Evolutionary conservation across 352 stramenopile species (phyloP), one percentile per base, ranked within the genome.

Genomic region (Phytopythium litorale): DNA sequence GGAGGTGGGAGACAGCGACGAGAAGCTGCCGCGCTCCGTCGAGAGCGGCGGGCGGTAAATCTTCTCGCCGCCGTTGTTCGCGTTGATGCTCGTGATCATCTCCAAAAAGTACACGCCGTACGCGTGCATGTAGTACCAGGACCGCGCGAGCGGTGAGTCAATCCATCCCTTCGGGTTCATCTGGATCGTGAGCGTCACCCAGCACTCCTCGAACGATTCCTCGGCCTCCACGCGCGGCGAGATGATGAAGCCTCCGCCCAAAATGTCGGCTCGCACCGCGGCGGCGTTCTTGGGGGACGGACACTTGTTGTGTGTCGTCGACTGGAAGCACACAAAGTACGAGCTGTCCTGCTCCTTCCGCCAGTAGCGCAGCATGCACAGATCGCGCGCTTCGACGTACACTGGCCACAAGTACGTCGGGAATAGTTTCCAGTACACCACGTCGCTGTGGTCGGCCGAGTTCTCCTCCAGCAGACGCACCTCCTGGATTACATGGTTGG

Each of bases 241-340:
- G 25, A 85, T 85, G 56, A 94, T 90, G 57, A 94, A 94, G n/a
- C 86, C 81, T 4, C 79, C 81, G 28, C 81, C 83, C 56, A 91
- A 66, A n/a, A 94, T 75, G 9, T 72, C 79, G 9, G 72, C 86
- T 46, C 78, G 78, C 32, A 94, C 79, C 18, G 73, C 64, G 9
- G 65, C 65, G 1, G 61, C 66, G 30, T 53, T 61, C 8, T 42
- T 67, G 0, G 64, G 30, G 0, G 28, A 37, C 35, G 82, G 85
- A 43, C 81, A 92, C 7, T 84, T 65, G 2, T 60, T 8, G 60
- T 95, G 80, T 0, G 78, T 81, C 18, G 82, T 92, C n/a, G 86
- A 95, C 71, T 95, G 86, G 62, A 92, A 91, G 61, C 84, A 93
- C 56, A 95, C 81, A 62, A 93, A 89, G 50, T 92, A 95, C 4